Base-by-base conservation (phyloP, 345 rosid genomes). In the Aquilaria malaccensis region DNA sequence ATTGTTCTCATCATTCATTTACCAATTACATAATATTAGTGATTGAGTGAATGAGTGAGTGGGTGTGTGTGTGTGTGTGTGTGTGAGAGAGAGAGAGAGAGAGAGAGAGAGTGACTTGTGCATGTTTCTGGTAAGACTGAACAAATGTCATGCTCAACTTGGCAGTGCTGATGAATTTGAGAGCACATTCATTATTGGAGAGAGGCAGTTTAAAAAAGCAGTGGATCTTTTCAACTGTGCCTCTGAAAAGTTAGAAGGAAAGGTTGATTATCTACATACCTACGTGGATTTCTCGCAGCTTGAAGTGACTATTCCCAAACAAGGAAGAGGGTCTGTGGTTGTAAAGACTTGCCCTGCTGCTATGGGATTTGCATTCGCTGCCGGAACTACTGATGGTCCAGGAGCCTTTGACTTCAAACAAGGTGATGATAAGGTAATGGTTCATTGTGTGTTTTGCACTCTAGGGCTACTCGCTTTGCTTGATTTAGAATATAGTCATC, bases 371-470 rank as follows among this genome's bases (percentile, higher is more conserved):
- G 89, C 77, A 68, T 88, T 94, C 82, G 97, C 97, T 14, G 99
- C 97, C 4, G 97, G 99, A 75, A 94, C 99, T 30, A 94, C 97
- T 11, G 99, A 94, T 82, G 99, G 99, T 58, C 99, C 96, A 45
- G 99, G 99, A 65, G 99, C 99, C 76, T 94, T 94, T 77, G 97
- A 85, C 79, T 94, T 94, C 73, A 85, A 80, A 71, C 99, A 94
- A 82, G 97, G 97, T 66, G 99, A 94, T 82, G 81, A 85, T 69
- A 62, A 72, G 88, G 99, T 88, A 73, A 70, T 73, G 10, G 31
- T 10, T 49, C 15, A 45, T 62, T 67, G 43, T 31, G 12, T 52
- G 9, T 60, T 65, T 33, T 67, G 30, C 61, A 59, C 58, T 46
- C 47, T 62, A 31, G 68, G 55, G 52, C 56, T 57, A 31, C 22